These are phyloP conservation scores for Cryptococcus sp. DNA, from an alignment of 1,284 basidiomycete species.

Conservation along the genomic window DNA sequence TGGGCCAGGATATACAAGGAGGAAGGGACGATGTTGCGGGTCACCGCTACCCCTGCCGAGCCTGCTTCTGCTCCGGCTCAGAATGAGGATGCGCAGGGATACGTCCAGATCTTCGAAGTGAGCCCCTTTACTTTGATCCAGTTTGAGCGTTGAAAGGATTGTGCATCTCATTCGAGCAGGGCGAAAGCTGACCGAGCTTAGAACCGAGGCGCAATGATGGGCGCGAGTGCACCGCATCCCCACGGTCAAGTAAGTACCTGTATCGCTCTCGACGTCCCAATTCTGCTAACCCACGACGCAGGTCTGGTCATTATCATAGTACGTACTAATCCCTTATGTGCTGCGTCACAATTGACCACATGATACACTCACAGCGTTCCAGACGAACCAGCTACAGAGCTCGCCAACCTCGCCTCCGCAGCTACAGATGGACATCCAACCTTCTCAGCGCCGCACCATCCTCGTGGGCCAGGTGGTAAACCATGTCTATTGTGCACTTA, in stretches of 20 bases:
- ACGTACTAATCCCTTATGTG: constrained; percentile 1
- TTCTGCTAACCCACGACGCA: constrained; percentile 43
- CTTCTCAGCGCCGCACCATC: constrained; percentile 7
- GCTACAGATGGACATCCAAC: constrained; percentile 2
- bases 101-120: constrained; percentile 89
- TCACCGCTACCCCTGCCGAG: too few relatives aligned
- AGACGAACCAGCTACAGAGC: constrained; percentile 67
- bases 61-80: too few relatives aligned
- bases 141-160: too few relatives aligned
- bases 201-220: constrained; percentile 97
- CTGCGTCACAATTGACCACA: not conserved
- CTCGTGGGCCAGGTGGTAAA: constrained; percentile 56
- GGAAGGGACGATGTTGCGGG: constrained; percentile 56
- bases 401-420: constrained; percentile 59
- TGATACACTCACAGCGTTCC: constrained; percentile 58
- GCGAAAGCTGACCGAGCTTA: constrained; percentile 43
- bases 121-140: too few relatives aligned
- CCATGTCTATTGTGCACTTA: constrained; percentile 85
- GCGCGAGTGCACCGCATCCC: constrained; percentile 93
- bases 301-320: constrained; percentile 76
- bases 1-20: constrained; percentile 72
- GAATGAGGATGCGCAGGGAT: constrained; percentile 59
- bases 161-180: not conserved
- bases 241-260: constrained; percentile 63
- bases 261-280: not conserved